Conservation (phyloP, 192 early-diverging fungal species). For the Helicostylum pulchrum region DNA sequence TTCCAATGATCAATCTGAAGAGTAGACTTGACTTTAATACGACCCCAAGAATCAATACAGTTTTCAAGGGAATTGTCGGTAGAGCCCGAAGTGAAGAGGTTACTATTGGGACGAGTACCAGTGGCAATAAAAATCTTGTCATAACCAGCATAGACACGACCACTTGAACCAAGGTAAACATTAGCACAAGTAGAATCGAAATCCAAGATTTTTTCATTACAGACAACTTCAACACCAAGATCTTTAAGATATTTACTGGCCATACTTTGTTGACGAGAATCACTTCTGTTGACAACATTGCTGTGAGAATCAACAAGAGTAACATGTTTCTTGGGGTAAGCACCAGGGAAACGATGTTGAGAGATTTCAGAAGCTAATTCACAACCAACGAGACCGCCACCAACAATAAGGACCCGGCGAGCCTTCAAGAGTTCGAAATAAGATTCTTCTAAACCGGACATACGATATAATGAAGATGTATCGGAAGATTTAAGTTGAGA, state of each 20-base stretch:
- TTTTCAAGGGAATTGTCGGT: constrained; percentile 12
- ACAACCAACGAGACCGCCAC: constrained; percentile 47
- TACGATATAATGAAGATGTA: constrained; percentile 29
- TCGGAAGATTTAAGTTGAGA: constrained; percentile 36
- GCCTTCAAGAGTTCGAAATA: constrained; percentile 26
- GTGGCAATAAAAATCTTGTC: constrained; percentile 36
- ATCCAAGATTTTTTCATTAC: constrained; percentile 26
- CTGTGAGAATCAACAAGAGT: constrained; percentile 32
- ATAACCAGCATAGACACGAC: constrained; percentile 27
- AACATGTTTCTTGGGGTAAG: constrained; percentile 22
- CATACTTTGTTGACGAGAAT: constrained; percentile 18
- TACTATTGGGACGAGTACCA: constrained; percentile 30
- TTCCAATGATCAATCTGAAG: constrained; percentile 37
- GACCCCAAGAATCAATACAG: constrained; percentile 31
- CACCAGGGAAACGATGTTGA: constrained; percentile 19
- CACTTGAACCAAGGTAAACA: constrained; percentile 27
- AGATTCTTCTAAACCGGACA: constrained; percentile 26
- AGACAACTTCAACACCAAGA: constrained; percentile 30
- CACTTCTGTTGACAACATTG: constrained; percentile 22
- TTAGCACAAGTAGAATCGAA: constrained; percentile 17
- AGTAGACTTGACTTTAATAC: constrained; percentile 39
- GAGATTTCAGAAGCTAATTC: constrained; percentile 43
- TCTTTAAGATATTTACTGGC: constrained; percentile 20
- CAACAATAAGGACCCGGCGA: constrained; percentile 38
- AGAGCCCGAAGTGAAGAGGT: constrained; percentile 12